These are phyloP conservation scores for Podospora bellae-mahoneyi DNA, from an alignment of 495 filamentous ascomycete species.

Conservation along the genomic window DNA sequence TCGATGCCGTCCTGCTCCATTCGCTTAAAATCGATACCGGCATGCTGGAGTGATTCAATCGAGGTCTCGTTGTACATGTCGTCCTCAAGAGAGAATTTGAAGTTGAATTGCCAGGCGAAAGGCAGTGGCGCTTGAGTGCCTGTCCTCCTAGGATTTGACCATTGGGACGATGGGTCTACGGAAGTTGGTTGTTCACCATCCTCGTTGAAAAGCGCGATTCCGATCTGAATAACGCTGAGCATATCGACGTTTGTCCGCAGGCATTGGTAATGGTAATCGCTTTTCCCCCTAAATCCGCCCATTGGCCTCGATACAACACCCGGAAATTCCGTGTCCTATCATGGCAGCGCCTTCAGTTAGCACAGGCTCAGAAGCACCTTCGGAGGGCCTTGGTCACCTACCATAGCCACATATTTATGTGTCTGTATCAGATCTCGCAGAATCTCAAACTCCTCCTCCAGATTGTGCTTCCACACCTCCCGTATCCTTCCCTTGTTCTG, in stretches of 20 bases:
- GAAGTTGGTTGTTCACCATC: slow-evolving; percentile 80
- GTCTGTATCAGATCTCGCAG: slow-evolving; percentile 78
- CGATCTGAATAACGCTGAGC: slow-evolving; percentile 93
- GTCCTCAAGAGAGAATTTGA: slow-evolving; percentile 86
- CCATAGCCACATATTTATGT: slow-evolving; percentile 96
- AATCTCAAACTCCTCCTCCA: slow-evolving; percentile 82
- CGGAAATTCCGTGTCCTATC: slow-evolving; percentile 94
- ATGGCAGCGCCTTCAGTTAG: slow-evolving; percentile 25
- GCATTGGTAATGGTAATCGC: slow-evolving; percentile 97
- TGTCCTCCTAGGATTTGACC: slow-evolving; percentile 45
- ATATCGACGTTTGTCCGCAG: slow-evolving; percentile 95
- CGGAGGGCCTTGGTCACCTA: slow-evolving; percentile 39
- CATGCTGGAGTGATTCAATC: slow-evolving; percentile 78
- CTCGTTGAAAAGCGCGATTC: slow-evolving; percentile 84
- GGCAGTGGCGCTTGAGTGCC: slow-evolving; percentile 62
- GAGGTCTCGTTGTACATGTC: slow-evolving; percentile 97
- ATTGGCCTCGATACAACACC: slow-evolving; percentile 94
- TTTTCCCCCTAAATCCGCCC: slow-evolving; percentile 87
- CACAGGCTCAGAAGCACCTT: not conserved
- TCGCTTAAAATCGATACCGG: slow-evolving; percentile 80
- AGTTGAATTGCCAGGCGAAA: slow-evolving; percentile 98
- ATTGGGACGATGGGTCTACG: slow-evolving; percentile 54
- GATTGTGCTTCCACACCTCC: slow-evolving; percentile 90
- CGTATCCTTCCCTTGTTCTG: slow-evolving; percentile 71
- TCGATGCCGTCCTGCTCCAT: slow-evolving; percentile 90